phyloP scores from a whole-genome alignment of 2,329 filamentous ascomycete genomes.

The Colletotrichum destructivum region DNA sequence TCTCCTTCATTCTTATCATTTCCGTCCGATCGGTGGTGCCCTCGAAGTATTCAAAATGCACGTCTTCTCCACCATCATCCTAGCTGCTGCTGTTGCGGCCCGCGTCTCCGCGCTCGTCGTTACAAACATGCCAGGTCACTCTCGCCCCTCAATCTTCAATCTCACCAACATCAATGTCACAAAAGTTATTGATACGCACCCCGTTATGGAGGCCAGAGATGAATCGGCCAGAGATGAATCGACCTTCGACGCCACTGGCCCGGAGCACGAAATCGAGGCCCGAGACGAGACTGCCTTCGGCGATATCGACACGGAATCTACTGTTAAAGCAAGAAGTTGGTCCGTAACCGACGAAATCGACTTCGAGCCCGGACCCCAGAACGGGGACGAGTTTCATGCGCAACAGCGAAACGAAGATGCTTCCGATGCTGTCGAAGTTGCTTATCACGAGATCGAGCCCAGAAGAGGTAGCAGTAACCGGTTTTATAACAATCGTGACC shows the following conservation, averaged over 20 bases:
- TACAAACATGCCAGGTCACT: neutral
- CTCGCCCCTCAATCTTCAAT: neutral
- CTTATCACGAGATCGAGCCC: neutral
- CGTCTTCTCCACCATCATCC: neutral
- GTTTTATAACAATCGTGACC: too few species aligned
- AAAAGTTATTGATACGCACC: neutral
- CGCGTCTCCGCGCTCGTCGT: neutral
- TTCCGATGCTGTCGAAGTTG: neutral
- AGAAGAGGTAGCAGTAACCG: neutral
- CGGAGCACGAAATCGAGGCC: slow-evolving; percentile 1
- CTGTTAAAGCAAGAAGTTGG: slow-evolving; percentile 2
- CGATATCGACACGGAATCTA: neutral
- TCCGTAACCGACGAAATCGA: neutral
- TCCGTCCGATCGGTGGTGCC: too few species aligned
- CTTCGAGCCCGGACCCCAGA: neutral
- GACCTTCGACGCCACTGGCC: neutral
- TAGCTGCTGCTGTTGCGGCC: neutral
- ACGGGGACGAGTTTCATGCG: neutral
- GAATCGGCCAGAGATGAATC: neutral
- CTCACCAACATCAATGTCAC: neutral
- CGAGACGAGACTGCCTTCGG: neutral
- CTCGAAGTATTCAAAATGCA: neutral
- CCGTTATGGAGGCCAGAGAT: neutral
- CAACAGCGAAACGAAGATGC: slow-evolving; percentile 8
- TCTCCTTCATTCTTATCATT: neutral